Conservation (phyloP, 1,139 yeast genomes). For the Protomyces inundatus region DNA sequence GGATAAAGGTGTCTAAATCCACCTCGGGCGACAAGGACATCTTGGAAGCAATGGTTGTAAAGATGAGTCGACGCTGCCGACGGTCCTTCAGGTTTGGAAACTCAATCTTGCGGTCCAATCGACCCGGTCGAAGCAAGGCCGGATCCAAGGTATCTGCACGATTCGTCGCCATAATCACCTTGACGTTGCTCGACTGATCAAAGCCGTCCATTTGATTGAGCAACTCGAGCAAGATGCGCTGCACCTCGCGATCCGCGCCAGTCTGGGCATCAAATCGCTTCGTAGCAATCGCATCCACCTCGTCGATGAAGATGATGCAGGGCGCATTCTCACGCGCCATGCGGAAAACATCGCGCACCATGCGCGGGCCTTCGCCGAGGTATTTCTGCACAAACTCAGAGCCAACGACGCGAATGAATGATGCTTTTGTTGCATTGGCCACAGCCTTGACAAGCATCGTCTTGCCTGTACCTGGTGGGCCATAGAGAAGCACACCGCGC, state of each 20-base stretch:
- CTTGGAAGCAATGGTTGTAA: constrained; percentile 90
- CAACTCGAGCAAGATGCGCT: constrained; percentile 90
- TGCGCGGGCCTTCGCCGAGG: constrained; percentile 98
- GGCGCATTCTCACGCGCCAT: constrained; percentile 97
- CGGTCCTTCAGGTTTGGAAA: constrained; percentile 93
- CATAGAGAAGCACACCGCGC: constrained; percentile 91
- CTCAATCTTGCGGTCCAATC: constrained; percentile 96
- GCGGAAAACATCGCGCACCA: constrained; percentile 97
- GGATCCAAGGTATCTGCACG: constrained; percentile 98
- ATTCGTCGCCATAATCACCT: constrained; percentile 98
- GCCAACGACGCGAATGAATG: constrained; percentile 94
- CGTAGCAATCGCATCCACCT: constrained; percentile 97
- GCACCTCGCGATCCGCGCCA: constrained; percentile 99
- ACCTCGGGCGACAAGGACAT: constrained; percentile 98
- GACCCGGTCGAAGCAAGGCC: constrained; percentile 94
- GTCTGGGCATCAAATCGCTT: constrained; percentile 99
- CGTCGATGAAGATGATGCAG: constrained; percentile 93
- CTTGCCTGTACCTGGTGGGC: constrained; percentile 99
- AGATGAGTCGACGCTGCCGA: constrained; percentile 93
- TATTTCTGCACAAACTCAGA: constrained; percentile 98
- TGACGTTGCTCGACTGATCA: constrained; percentile 90
- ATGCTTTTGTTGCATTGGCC: constrained; percentile 91
- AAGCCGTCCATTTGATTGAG: constrained; percentile 99
- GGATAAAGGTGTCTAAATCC: constrained; percentile 87
- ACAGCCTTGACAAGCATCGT: constrained; percentile 99